Conservation (phyloP, 2,329 filamentous ascomycete genomes). For the Stromatinia cepivora region DNA sequence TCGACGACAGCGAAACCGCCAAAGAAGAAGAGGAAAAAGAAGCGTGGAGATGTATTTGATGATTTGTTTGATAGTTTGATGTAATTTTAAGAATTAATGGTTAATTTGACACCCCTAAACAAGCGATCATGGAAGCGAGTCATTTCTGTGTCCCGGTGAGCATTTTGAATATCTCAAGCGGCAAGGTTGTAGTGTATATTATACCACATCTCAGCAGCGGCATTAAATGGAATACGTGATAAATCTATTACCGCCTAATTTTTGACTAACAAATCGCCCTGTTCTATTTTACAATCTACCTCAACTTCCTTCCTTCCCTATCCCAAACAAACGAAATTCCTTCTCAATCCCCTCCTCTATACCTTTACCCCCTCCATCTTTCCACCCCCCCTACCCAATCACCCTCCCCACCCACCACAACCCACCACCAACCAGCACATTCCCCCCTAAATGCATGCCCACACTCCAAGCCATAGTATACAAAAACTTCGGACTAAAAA, state of each 20-base stretch:
- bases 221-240: not conserved
- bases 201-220: not conserved
- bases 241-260: not conserved
- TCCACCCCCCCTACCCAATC: conserved; percentile 33
- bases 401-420: conserved; percentile 55
- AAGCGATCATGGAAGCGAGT: not conserved
- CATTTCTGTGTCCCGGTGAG: not conserved
- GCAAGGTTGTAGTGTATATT: not conserved
- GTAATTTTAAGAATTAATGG: conserved; percentile 30
- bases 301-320: not conserved
- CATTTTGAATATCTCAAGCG: not conserved
- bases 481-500: conserved; percentile 95
- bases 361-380: not conserved
- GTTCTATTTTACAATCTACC: not conserved
- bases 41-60: conserved; percentile 67
- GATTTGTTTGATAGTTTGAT: conserved; percentile 66
- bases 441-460: conserved; percentile 75
- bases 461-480: conserved; percentile 88
- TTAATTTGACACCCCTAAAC: not conserved
- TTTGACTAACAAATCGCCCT: not conserved
- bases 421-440: conserved; percentile 61
- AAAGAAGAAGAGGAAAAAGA: conserved; percentile 60
- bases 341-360: not conserved
- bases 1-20: conserved; percentile 42
- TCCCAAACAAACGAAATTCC: not conserved